Evolutionary conservation across 208 protist genomes (phyloP).

Genomic region (Polymyxa betae): DNA sequence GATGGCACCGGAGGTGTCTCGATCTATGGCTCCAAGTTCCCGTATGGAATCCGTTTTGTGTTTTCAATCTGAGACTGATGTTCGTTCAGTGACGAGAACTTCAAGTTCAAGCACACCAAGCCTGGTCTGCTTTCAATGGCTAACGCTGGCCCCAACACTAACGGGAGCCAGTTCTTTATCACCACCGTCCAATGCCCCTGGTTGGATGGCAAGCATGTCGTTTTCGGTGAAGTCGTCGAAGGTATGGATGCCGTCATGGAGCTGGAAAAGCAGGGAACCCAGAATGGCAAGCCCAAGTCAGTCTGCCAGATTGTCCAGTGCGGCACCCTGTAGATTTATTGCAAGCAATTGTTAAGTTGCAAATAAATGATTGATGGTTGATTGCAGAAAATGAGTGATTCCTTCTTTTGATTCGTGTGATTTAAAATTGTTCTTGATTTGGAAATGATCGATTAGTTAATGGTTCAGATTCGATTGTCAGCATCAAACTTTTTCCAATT

Average conservation of each 20-base stretch:
- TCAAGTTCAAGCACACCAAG: conserved; percentile 79
- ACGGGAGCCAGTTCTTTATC: conserved; percentile 82
- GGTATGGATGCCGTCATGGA: conserved; percentile 68
- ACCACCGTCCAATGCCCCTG: conserved; percentile 72
- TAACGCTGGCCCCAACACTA: conserved; percentile 83
- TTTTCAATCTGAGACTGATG: too few species aligned
- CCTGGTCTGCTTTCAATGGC: conserved; percentile 81
- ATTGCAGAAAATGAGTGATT: too few species aligned
- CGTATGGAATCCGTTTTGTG: too few species aligned
- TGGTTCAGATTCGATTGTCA: too few species aligned
- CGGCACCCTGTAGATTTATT: too few species aligned
- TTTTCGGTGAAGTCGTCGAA: conserved; percentile 82
- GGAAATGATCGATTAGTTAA: too few species aligned
- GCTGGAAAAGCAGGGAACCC: conserved; percentile 55
- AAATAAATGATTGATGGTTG: too few species aligned
- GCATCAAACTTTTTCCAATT: too few species aligned
- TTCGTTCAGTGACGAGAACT: too few species aligned
- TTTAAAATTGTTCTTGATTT: too few species aligned
- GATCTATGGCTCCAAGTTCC: conserved; percentile 79
- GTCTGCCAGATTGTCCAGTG: conserved; percentile 14
- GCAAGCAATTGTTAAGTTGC: too few species aligned
- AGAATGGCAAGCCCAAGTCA: conserved; percentile 50
- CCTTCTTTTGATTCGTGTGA: too few species aligned
- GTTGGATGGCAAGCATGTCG: conserved; percentile 83
- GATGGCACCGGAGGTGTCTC: conserved; percentile 81